Conservation (phyloP, 805 yeast genomes). For the Ogataea pini region DNA sequence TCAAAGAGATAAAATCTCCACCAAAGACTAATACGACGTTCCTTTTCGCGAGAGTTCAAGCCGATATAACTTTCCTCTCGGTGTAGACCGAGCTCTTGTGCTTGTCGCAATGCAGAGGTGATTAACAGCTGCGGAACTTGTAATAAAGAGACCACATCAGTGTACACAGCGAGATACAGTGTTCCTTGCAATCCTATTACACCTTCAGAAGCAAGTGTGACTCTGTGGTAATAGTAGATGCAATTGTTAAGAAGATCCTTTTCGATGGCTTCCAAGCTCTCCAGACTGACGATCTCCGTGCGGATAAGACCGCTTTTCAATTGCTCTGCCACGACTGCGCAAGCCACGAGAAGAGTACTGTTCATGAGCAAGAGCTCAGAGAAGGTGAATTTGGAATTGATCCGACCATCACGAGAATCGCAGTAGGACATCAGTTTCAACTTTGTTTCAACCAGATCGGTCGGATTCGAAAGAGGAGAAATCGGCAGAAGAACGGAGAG, state of each 20-base stretch:
- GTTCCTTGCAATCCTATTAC: conserved; percentile 52
- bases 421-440: conserved; percentile 19
- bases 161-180: conserved; percentile 45
- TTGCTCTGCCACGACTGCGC: conserved; percentile 14
- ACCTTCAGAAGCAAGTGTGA: conserved; percentile 53
- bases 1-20: conserved; percentile 51
- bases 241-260: conserved; percentile 40
- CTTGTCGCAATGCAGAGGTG: conserved; percentile 51
- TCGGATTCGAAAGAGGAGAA: neutral
- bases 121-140: conserved; percentile 45
- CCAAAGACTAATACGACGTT: conserved; percentile 46
- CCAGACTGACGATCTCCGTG: conserved; percentile 13
- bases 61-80: conserved; percentile 45
- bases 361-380: conserved; percentile 39
- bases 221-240: conserved; percentile 53
- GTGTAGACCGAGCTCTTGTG: conserved; percentile 60
- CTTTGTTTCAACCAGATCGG: conserved; percentile 6
- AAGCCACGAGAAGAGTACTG: conserved; percentile 26
- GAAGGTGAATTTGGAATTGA: conserved; percentile 27
- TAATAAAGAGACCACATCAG: conserved; percentile 35
- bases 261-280: conserved; percentile 31
- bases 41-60: conserved; percentile 38
- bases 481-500: conserved; percentile 5
- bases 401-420: conserved; percentile 28
- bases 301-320: conserved; percentile 2